Evolutionary conservation across 179 eudicot species (phyloP).

Genomic region (Beta lomatogona): DNA sequence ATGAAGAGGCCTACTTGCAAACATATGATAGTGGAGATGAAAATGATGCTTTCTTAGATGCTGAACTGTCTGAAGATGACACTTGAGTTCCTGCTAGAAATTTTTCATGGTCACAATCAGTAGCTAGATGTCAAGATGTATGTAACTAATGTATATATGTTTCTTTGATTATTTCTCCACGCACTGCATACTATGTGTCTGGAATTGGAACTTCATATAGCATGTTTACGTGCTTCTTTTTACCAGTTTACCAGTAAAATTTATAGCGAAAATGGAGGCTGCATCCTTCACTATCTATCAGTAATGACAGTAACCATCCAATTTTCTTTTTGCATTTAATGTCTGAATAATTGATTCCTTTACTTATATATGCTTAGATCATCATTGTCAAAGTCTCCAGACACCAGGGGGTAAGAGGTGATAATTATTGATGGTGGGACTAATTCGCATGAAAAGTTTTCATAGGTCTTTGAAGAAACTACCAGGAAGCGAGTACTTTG

Average conservation of each 20-base stretch:
- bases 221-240: neutral
- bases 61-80: neutral
- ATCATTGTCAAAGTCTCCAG: no score
- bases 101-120: neutral
- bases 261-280: neutral
- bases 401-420: no score
- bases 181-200: neutral
- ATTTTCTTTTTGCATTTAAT: neutral
- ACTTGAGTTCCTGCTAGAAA: neutral
- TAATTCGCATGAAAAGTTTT: no score
- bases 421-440: no score
- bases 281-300: neutral
- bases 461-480: no score
- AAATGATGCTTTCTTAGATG: slow-evolving; percentile 14
- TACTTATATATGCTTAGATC: no score
- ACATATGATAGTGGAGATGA: slow-evolving; percentile 46
- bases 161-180: neutral
- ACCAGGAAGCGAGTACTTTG: no score
- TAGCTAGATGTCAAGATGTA: slow-evolving; percentile 1
- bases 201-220: slow-evolving; percentile 5
- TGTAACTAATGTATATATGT: neutral
- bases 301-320: neutral
- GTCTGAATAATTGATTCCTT: no score
- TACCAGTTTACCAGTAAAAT: neutral
- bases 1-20: slow-evolving; percentile 57